phyloP scores from a whole-genome alignment of 2,329 filamentous ascomycete species.

The Teratosphaeria destructans region DNA sequence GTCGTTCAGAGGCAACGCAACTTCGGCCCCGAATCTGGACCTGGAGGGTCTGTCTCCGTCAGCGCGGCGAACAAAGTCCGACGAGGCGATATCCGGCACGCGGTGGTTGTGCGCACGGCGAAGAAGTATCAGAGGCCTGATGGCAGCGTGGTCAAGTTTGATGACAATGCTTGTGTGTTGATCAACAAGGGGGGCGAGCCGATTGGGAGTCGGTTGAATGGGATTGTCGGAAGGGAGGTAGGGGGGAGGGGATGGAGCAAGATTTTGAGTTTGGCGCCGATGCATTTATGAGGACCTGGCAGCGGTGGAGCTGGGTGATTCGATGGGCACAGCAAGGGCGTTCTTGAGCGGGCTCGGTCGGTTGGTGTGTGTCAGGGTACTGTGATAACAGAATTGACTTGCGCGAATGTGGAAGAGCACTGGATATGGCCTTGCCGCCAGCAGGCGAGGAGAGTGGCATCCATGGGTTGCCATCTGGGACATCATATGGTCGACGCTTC shows the following conservation, averaged over 20 bases:
- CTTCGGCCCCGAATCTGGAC: slow-evolving; percentile 60
- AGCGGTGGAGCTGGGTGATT: neutral
- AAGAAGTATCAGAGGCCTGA: slow-evolving; percentile 82
- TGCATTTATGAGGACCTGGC: slow-evolving; percentile 48
- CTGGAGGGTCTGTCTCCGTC: slow-evolving; percentile 60
- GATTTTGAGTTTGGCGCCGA: slow-evolving; percentile 88
- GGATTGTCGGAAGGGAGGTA: slow-evolving; percentile 79
- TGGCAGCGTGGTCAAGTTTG: slow-evolving; percentile 83
- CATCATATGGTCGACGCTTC: no score
- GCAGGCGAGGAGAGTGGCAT: neutral
- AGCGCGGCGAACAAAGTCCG: slow-evolving; percentile 83
- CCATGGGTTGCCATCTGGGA: neutral
- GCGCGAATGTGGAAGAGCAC: neutral
- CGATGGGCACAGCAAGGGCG: slow-evolving; percentile 5
- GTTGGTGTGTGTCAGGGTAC: neutral
- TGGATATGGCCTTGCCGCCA: no score
- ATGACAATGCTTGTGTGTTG: slow-evolving; percentile 95
- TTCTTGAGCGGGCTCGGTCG: neutral
- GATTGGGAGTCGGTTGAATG: slow-evolving; percentile 83
- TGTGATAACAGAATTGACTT: neutral
- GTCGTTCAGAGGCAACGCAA: slow-evolving; percentile 93
- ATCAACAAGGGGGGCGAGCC: slow-evolving; percentile 96
- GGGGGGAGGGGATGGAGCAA: slow-evolving; percentile 95
- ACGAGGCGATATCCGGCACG: slow-evolving; percentile 90
- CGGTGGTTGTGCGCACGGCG: slow-evolving; percentile 82